A percentile compares a stretch with the other conserved stretches of the same genome.
Evolutionary conservation across 129 eudicot genomes (phyloP).

Genomic region (Centella asiatica): DNA sequence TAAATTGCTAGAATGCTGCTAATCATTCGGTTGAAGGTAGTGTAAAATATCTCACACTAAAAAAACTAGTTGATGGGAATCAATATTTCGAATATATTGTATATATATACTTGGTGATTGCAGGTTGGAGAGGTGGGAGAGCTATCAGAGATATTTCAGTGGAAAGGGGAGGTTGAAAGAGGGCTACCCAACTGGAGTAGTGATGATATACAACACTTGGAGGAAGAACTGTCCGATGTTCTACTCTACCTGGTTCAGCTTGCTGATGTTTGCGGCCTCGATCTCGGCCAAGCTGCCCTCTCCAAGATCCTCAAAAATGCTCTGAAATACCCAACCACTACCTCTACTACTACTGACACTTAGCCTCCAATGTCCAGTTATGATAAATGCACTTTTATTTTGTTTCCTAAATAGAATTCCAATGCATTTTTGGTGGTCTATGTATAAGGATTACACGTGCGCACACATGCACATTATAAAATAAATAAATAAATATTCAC

Average conservation of each 20-base stretch:
- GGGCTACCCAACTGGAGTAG: constrained; percentile 69
- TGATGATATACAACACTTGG: constrained; percentile 59
- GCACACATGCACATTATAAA: no score
- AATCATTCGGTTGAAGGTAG: no score
- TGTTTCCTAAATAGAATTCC: no score
- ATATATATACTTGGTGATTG: not conserved
- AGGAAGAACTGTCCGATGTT: constrained; percentile 75
- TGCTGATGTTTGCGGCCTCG: constrained; percentile 87
- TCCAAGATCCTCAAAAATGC: constrained; percentile 66
- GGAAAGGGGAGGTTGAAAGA: constrained; percentile 85
- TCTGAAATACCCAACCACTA: constrained; percentile 39
- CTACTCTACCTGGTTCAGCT: constrained; percentile 59
- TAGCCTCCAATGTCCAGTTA: no score
- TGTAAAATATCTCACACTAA: no score
- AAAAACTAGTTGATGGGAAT: no score
- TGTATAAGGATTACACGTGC: no score
- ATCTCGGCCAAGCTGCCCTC: constrained; percentile 84
- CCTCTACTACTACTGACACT: not conserved
- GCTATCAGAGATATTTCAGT: constrained; percentile 71
- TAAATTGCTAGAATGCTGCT: no score
- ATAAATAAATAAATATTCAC: no score
- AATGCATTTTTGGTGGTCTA: no score
- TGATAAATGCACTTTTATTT: no score
- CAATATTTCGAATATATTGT: not conserved
- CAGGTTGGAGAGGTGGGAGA: constrained; percentile 91